Conservation (phyloP, 2,329 filamentous ascomycete genomes). For the Falciphora oryzae region DNA sequence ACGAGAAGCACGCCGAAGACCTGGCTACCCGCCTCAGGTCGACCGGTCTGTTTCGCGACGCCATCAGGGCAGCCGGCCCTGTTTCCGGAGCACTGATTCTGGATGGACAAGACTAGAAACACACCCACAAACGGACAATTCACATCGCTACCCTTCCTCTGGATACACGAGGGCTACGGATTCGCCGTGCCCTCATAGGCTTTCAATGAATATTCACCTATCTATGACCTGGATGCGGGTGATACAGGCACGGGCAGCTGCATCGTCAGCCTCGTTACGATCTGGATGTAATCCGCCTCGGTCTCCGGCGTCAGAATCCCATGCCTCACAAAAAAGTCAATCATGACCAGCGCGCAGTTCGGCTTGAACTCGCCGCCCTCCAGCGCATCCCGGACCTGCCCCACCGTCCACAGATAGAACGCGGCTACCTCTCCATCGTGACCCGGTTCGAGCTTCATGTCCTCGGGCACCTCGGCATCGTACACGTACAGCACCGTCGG, state of each 20-base stretch:
- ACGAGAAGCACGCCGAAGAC: neutral
- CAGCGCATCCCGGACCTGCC: constrained; percentile 55
- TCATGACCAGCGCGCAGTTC: constrained; percentile 69
- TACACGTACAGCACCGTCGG: constrained; percentile 68
- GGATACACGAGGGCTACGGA: no score
- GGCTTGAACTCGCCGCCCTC: constrained; percentile 72
- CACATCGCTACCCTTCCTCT: no score
- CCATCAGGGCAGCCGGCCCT: neutral
- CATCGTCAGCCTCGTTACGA: constrained; percentile 43
- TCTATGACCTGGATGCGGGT: no score
- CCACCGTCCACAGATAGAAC: constrained; percentile 62
- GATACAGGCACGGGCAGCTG: constrained; percentile 33
- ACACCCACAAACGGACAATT: no score
- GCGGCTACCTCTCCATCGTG: constrained; percentile 66
- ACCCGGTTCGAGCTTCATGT: constrained; percentile 49
- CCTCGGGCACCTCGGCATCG: constrained; percentile 53
- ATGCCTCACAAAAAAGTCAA: constrained; percentile 78
- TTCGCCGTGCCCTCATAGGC: no score
- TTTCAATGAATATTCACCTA: no score
- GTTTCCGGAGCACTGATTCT: neutral
- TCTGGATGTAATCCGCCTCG: constrained; percentile 67
- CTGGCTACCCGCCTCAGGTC: neutral
- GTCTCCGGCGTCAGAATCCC: constrained; percentile 67
- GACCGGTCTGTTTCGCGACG: neutral
- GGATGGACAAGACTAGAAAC: no score